These are phyloP conservation scores for Mucor lusitanicus DNA, from an alignment of 371 early-diverging fungal genomes.

Conservation along the genomic window DNA sequence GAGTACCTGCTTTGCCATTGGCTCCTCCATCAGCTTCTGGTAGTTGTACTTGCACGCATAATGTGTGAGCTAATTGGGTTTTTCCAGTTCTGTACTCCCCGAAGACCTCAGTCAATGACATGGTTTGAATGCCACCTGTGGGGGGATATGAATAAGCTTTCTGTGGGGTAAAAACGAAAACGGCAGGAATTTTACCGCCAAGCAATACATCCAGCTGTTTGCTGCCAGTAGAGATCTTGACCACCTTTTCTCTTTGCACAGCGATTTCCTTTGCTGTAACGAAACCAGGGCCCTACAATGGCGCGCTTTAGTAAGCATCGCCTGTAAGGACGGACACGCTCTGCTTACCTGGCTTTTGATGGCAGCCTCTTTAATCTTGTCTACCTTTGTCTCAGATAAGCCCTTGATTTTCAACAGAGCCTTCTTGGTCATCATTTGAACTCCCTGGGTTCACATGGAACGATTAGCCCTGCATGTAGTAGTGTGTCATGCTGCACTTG, in stretches of 20 bases:
- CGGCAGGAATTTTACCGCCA: slow-evolving; percentile 55
- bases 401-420: slow-evolving; percentile 77
- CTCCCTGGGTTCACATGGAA: slow-evolving; percentile 49
- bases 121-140: slow-evolving; percentile 84
- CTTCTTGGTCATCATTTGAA: slow-evolving; percentile 81
- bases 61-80: slow-evolving; percentile 79
- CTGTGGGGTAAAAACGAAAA: slow-evolving; percentile 11
- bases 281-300: slow-evolving; percentile 55
- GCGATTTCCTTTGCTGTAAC: slow-evolving; percentile 88
- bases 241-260: slow-evolving; percentile 76
- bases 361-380: slow-evolving; percentile 83
- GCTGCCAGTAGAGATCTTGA: slow-evolving; percentile 88
- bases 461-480: neutral
- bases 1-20: slow-evolving; percentile 63
- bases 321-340: neutral
- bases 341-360: slow-evolving; percentile 35
- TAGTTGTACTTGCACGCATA: slow-evolving; percentile 80
- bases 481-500: neutral
- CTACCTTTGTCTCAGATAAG: slow-evolving; percentile 85
- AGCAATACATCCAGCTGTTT: slow-evolving; percentile 88
- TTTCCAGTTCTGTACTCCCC: slow-evolving; percentile 86
- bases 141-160: neutral
- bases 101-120: slow-evolving; percentile 87
- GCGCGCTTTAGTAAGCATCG: neutral
- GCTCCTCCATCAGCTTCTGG: slow-evolving; percentile 66